Evolutionary conservation across 306 rosid genomes (phyloP).

Genomic region (Malus asiatica): DNA sequence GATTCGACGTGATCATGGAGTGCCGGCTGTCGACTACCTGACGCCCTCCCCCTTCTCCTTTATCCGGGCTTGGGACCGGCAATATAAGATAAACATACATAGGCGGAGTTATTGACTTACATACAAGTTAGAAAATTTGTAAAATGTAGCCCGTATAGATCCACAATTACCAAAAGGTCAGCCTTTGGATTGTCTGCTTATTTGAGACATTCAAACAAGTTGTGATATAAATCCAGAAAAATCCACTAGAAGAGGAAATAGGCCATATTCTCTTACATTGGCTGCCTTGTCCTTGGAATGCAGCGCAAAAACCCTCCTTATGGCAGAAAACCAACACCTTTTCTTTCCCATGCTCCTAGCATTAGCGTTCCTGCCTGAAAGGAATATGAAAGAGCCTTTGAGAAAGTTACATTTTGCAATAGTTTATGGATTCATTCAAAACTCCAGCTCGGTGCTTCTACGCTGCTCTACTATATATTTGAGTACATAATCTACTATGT

Average conservation of each 20-base stretch:
- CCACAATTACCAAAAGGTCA: neutral
- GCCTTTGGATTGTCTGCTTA: neutral
- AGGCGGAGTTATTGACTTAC: neutral
- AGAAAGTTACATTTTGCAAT: neutral
- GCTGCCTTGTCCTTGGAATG: constrained; percentile 72
- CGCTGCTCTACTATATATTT: neutral
- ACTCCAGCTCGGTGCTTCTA: neutral
- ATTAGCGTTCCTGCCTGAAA: constrained; percentile 60
- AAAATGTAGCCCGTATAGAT: neutral
- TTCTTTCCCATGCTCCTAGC: constrained; percentile 93
- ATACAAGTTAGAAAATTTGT: neutral
- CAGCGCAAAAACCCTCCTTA: constrained; percentile 73
- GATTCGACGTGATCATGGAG: no score
- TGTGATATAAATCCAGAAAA: neutral
- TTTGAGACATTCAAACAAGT: neutral
- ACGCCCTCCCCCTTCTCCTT: no score
- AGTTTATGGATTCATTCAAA: neutral
- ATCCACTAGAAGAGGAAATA: neutral
- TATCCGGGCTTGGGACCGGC: no score
- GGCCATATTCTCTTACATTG: constrained; percentile 24
- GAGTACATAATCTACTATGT: neutral
- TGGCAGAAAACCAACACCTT: constrained; percentile 92
- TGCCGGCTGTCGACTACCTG: no score
- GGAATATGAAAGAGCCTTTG: constrained; percentile 11
- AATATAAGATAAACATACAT: no score